phyloP scores from a whole-genome alignment of 768 basidiomycete genomes.

The Suillus subalutaceus region DNA sequence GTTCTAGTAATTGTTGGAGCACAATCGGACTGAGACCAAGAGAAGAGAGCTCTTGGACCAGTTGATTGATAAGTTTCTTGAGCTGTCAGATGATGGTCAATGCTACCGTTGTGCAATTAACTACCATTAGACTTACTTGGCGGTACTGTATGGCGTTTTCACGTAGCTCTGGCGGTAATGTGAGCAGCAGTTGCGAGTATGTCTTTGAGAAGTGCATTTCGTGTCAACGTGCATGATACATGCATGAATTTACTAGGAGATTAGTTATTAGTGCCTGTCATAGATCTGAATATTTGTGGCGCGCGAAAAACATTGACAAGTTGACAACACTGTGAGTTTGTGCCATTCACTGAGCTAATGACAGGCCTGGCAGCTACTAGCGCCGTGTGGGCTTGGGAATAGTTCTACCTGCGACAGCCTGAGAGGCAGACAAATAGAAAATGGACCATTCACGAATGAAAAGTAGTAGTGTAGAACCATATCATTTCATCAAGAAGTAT shows the following conservation, averaged over 20 bases:
- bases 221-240: conserved; percentile 2
- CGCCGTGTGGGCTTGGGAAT: too few relatives aligned
- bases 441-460: too few relatives aligned
- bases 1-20: conserved; percentile 45
- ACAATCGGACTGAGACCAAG: conserved; percentile 61
- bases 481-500: too few relatives aligned
- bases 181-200: conserved; percentile 60
- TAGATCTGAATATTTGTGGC: not conserved
- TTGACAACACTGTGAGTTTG: too few relatives aligned
- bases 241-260: not conserved
- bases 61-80: conserved; percentile 86
- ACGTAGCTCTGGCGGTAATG: conserved; percentile 76
- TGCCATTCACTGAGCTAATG: too few relatives aligned
- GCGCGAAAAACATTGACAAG: too few relatives aligned
- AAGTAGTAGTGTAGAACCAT: too few relatives aligned
- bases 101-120: too few relatives aligned
- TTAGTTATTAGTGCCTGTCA: not conserved
- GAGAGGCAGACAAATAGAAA: too few relatives aligned
- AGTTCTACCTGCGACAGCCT: too few relatives aligned
- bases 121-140: conserved; percentile 49
- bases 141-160: conserved; percentile 85
- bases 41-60: conserved; percentile 74
- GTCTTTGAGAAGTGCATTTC: conserved; percentile 77
- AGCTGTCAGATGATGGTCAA: conserved; percentile 50
- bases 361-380: too few relatives aligned